Base-by-base conservation (phyloP, 1,284 basidiomycete species). In the Cryptococcus sp. region DNA sequence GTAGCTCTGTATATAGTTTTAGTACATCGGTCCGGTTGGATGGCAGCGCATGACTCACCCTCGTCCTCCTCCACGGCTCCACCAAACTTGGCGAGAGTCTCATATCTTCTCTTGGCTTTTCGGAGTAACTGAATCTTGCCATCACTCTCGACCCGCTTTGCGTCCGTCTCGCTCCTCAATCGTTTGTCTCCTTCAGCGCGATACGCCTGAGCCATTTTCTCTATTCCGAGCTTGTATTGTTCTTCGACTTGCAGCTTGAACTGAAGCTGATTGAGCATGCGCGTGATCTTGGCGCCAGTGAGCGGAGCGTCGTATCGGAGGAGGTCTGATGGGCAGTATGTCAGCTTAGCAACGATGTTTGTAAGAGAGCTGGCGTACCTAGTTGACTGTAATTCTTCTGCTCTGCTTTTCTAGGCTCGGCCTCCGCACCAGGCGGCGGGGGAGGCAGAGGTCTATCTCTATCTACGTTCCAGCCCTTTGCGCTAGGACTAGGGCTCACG, bases 161-260 rank as follows among this genome's bases (percentile, higher is more conserved):
- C 86, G 76, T 97, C 93, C 1, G 95, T 93, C 75, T 99, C 95
- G 35, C 85, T 85, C 68, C 89, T 85, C 42, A 91, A 88, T 75
- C 91, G 90, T 83, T 95, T 94, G 81, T 99, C 95, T 50, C 94
- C 94, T 70, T 98, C 95, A 10, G 89, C 90, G 71, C 93, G 87
- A 78, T 95, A 96, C 47, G 95, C 82, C 74, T 88, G 90, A 40
- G 90, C 91, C 94, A 99, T 99, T 83, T 98, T 98, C 79, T 99
- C 95, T 70, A 98, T 97, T 49, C 96, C 96, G 72, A 88, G 86
- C 82, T 96, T 96, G 83, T 98, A 98, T 80, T 99, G 94, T 82
- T 90, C 87, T 80, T 99, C 96, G 67, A 99, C 91, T 79, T 95
- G 92, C 53, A 98, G 88, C 82, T 99, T 99, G 85, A 97, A 98